These are phyloP conservation scores for Solanum bulbocastanum DNA, from an alignment of 257 asterid species.

Conservation along the genomic window DNA sequence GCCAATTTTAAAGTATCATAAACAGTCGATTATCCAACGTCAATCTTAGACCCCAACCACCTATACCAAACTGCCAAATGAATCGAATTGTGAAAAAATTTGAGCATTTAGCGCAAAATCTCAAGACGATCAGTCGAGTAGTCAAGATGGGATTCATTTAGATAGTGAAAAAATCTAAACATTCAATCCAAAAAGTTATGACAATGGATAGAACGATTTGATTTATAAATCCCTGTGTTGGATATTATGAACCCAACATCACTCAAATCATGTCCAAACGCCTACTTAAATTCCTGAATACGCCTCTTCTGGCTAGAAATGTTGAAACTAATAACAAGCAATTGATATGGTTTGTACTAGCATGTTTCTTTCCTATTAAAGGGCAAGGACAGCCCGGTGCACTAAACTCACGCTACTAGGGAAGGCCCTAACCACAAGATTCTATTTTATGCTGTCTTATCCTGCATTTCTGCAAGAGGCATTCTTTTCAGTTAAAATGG, in stretches of 20 bases:
- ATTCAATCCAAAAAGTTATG: not conserved
- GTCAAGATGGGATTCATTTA: not conserved
- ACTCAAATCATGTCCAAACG: not conserved
- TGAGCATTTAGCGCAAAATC: not conserved
- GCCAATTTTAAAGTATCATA: not conserved
- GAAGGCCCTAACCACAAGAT: not conserved
- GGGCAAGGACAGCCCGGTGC: not conserved
- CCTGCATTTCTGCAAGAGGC: not conserved
- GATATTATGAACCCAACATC: not conserved
- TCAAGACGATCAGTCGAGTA: not conserved
- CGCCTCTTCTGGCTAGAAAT: not conserved
- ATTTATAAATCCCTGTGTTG: not conserved
- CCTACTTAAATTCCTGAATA: not conserved
- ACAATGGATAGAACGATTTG: not conserved
- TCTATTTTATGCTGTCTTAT: not conserved
- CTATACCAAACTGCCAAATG: not conserved
- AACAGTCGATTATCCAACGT: not conserved
- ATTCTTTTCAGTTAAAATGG: not conserved
- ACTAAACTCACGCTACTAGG: not conserved
- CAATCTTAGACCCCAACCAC: not conserved
- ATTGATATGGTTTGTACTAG: not conserved
- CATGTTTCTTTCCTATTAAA: not conserved
- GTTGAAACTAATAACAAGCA: not conserved
- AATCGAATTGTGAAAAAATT: not conserved
- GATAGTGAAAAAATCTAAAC: not conserved